Evolutionary conservation across 2,329 filamentous ascomycete genomes (phyloP), one percentile per base, ranked within the genome.

Genomic region (Cladosporium sp.): DNA sequence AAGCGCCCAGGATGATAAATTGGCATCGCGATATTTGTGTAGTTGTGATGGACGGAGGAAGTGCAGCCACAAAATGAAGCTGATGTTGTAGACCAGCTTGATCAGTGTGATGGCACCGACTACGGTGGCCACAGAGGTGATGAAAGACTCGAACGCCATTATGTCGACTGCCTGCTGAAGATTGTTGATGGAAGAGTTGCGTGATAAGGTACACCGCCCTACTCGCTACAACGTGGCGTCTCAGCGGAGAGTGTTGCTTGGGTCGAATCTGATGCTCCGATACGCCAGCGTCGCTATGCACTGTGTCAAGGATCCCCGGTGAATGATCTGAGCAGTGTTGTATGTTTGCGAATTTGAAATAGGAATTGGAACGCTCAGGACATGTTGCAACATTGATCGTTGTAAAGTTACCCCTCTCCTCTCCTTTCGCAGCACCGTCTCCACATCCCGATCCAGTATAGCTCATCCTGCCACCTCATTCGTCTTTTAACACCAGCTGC

Each of bases 1-100:
- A 5, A 86, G 72, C 1, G 81, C 82, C 79, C 81, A 85, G 13
- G 79, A 70, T 26, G 43, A 49, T 51, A 49, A 67, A 58, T 43
- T 26, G 10, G 36, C 25, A 39, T 65, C 58, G 18, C 69, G 70
- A 56, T 68, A 72, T 54, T 56, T 64, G 63, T 64, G 61, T 1
- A 72, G 56, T 28, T 25, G 51, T 5, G 67, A 67, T 26, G 69
- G 67, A 8, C 59, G 65, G 53, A 74, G 53, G 46, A 72, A 68
- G 62, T 75, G 68, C 3, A 72, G 61, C 26, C 68, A 67, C 46
- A 70, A 8, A 5, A 36, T 23, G 21, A 34, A 36, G 30, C n/a
- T 13, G 1, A 32, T 23, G 21, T 57, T 57, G 32, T 57, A 57
- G n/a, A 32, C 30, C 30, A 36, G 30, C 21, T 39, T 57, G n/a